Percentiles rank a stretch among this genome's conserved stretches.
These are phyloP conservation scores for Waltergamsia citrina DNA, from an alignment of 2,329 filamentous ascomycete species.

Conservation along the genomic window DNA sequence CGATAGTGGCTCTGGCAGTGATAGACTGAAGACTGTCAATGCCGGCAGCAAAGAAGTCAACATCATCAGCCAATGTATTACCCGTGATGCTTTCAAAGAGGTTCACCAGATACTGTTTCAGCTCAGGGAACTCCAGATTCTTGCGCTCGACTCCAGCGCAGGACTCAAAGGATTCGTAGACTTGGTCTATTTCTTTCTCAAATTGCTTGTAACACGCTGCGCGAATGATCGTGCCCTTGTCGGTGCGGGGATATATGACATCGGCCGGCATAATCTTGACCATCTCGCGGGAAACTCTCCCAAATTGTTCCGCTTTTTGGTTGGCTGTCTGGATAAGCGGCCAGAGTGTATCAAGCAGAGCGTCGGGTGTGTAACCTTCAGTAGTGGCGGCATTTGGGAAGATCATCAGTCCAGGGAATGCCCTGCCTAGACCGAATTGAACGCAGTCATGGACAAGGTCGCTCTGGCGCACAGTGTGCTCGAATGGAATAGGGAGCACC, in stretches of 20 bases:
- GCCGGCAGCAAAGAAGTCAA: conserved; percentile 49
- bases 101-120: conserved; percentile 22
- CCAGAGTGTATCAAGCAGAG: conserved; percentile 38
- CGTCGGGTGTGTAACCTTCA: conserved; percentile 23
- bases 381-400: conserved; percentile 34
- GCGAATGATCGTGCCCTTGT: conserved; percentile 44
- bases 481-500: conserved; percentile 33
- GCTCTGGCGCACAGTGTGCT: conserved; percentile 43
- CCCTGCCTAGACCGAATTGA: conserved; percentile 44
- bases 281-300: conserved; percentile 41
- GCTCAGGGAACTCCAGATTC: conserved; percentile 7
- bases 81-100: conserved; percentile 38
- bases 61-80: conserved; percentile 15
- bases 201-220: conserved; percentile 35
- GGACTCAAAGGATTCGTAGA: conserved; percentile 18
- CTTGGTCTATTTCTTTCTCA: conserved; percentile 27
- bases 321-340: conserved; percentile 42
- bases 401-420: conserved; percentile 42
- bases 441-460: conserved; percentile 44
- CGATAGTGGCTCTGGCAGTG: conserved; percentile 40
- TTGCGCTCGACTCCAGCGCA: conserved; percentile 4
- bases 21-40: conserved; percentile 51
- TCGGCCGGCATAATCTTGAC: conserved; percentile 35
- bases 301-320: conserved; percentile 37
- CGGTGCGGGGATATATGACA: conserved; percentile 35